Evolutionary conservation across 768 basidiomycete species (phyloP), one percentile per base, ranked within the genome.

Genomic region (Asterophora parasitica): DNA sequence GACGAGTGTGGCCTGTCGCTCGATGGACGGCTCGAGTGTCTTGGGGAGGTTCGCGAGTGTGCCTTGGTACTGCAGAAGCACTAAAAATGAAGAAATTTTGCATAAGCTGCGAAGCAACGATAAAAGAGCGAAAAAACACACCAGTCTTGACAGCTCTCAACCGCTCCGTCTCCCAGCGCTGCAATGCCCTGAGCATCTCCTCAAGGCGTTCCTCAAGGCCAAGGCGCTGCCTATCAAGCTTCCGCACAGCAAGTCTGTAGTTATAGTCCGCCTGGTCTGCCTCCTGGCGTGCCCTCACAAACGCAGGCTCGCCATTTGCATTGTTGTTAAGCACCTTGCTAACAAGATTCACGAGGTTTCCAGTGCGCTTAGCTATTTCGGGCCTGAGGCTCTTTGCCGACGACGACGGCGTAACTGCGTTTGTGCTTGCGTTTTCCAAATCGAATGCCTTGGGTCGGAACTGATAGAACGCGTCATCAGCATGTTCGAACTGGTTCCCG

Each of bases 201-300:
- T 95, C 92, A 40, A 95, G 77, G 40, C 81, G 75, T 61, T 94
- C 90, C 65, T 96, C 93, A 34, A 95, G 76, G 0, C 75, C 82
- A 19, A 95, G 74, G n/a, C 93, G 73, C 59, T 90, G 89, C 45
- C 87, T 71, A 58, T 96, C 93, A 11, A 93, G 80, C 54, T 79
- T 81, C 44, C 88, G 77, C n/a, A 93, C 82, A 16, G 84, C 81
- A 40, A 85, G 72, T 19, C 88, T 83, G 62, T 94, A 96, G 13
- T 76, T 61, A 47, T 82, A 77, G 59, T 95, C 90, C 0, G 93
- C 89, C 37, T 81, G 79, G 8, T 87, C 82, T 0, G 93, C 90
- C 23, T 94, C 91, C 26, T 77, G 72, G 33, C 92, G 76, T 3
- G 87, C 77, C 49, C 78, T 76, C 45, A 93, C 61, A 51, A 91